These are phyloP conservation scores for Zasmidium angulare DNA, from an alignment of 2,329 filamentous ascomycete genomes.

Conservation along the genomic window DNA sequence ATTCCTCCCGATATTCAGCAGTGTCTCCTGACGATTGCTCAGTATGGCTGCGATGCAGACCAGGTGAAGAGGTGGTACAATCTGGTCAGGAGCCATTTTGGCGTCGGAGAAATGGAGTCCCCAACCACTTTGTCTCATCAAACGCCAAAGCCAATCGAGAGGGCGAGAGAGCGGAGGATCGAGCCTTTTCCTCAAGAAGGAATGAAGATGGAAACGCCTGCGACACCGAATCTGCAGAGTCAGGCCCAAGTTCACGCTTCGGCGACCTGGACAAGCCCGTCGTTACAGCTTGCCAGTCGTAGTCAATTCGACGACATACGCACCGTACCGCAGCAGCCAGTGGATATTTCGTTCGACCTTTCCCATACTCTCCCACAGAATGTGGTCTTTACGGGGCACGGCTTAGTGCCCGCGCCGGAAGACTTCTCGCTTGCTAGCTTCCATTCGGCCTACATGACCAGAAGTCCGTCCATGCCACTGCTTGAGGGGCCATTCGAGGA, in stretches of 20 bases:
- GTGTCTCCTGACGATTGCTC: slow-evolving; percentile 10
- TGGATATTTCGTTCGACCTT: neutral
- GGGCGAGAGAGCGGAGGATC: neutral
- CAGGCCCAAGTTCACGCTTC: neutral
- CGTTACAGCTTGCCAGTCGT: too few relatives aligned
- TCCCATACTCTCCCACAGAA: neutral
- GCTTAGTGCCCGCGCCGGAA: neutral
- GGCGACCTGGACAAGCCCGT: neutral
- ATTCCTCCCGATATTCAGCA: slow-evolving; percentile 11
- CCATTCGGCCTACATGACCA: neutral
- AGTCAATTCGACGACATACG: neutral
- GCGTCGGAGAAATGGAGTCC: neutral
- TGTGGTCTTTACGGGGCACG: neutral
- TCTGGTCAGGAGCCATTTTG: slow-evolving; percentile 8
- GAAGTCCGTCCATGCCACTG: neutral
- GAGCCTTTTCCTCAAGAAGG: neutral
- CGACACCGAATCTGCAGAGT: neutral
- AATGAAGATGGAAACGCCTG: neutral
- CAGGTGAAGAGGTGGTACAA: slow-evolving; percentile 9
- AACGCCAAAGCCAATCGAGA: neutral
- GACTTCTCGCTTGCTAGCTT: neutral
- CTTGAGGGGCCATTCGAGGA: neutral
- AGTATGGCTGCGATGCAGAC: slow-evolving; percentile 10
- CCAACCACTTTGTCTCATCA: neutral
- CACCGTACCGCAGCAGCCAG: neutral